These are phyloP conservation scores for Daldinia sp. DNA, from an alignment of 2,329 filamentous ascomycete species.

Conservation along the genomic window DNA sequence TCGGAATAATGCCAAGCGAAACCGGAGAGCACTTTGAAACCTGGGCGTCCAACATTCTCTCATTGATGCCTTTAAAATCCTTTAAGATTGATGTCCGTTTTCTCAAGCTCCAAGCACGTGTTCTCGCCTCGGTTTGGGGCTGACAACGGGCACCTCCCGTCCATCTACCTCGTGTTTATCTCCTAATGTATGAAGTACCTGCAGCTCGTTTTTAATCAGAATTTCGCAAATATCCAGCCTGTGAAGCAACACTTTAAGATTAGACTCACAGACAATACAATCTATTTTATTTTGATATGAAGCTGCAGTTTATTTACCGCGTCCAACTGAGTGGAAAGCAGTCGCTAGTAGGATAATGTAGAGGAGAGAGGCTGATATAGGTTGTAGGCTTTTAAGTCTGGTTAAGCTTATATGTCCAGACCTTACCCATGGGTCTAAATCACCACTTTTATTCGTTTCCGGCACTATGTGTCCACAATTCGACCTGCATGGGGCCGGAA, in stretches of 20 bases:
- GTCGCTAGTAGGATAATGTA: not conserved
- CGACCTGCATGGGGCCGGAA: constrained; percentile 28
- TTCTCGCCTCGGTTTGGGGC: constrained; percentile 21
- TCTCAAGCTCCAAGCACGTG: constrained; percentile 21
- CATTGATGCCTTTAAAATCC: constrained; percentile 11
- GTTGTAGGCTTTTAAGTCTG: constrained; percentile 17
- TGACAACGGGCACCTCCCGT: not conserved
- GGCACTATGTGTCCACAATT: constrained; percentile 14
- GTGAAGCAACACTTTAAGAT: not conserved
- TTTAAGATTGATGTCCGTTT: not conserved
- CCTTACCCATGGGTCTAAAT: constrained; percentile 20
- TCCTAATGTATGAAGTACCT: not conserved
- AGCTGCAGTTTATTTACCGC: not conserved
- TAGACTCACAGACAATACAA: not conserved
- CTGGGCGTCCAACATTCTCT: constrained; percentile 13
- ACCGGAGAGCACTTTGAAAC: constrained; percentile 40
- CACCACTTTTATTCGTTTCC: constrained; percentile 12
- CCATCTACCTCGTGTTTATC: not conserved
- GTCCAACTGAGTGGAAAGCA: not conserved
- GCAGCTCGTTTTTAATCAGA: not conserved
- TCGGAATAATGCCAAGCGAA: constrained; percentile 38
- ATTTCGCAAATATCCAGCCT: not conserved
- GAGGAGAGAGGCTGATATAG: not conserved
- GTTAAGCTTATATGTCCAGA: constrained; percentile 34
- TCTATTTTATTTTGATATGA: not conserved